Evolutionary conservation across 352 stramenopile species (phyloP), one percentile per base, ranked within the genome.

Genomic region (Globisporangium sylvaticum): DNA sequence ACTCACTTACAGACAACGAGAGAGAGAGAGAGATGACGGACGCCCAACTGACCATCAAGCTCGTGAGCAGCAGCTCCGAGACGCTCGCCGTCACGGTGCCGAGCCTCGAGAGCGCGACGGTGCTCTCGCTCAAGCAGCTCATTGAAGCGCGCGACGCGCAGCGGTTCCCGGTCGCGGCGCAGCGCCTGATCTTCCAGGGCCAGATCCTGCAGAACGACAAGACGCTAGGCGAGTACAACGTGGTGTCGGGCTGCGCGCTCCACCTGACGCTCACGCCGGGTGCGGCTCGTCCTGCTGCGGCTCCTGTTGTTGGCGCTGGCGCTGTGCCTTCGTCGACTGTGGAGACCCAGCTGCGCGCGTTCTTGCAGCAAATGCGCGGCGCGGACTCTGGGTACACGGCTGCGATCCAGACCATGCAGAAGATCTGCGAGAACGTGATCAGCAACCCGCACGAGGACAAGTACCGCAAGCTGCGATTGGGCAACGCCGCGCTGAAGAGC

Each of bases 171-270:
- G 75, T 87, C 14, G 72, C 75, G 24, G 81, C 83, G 20, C 87
- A 95, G 76, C 87, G 87, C 10, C 74, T 95, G 44, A 95, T 95
- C 64, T 95, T 95, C 72, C 85, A 95, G 68, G 87, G 87, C 20
- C 85, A 92, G 66, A 91, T 95, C 73, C 69, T 95, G 29, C 81
- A 94, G 70, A 74, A 95, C 71, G 82, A 78, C 55, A 87, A 89
- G 58, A 56, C 72, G 10, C 67, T 95, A 64, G 67, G 67, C 64
- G 85, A 87, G 18, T 95, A 95, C 76, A 71, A 77, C 69, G 78
- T 95, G 63, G 59, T 57, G 1, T 64, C 72, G 0, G 88, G 81
- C 42, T 89, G 85, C 65, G 84, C 86, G 29, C 58, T 95, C 61
- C 88, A 95, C 58, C 71, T 95, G 61, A 92, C 84, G 52, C 67